Conservation (phyloP, 139 green algal species). For the Volvox reticuliferus region DNA sequence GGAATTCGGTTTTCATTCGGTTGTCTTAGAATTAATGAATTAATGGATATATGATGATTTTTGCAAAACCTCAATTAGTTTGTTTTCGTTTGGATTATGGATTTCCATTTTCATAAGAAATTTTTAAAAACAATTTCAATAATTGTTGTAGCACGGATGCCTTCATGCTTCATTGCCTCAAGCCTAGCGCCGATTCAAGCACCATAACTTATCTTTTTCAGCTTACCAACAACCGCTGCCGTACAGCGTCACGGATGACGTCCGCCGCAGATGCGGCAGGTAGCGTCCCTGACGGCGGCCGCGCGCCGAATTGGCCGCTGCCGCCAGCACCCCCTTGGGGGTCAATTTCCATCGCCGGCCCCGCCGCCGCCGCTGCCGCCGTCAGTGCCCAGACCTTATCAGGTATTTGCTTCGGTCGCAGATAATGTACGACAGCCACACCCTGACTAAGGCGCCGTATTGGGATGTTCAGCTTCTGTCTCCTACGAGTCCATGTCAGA, state of each 20-base stretch:
- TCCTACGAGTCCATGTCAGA: not conserved
- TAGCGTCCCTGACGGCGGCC: not conserved
- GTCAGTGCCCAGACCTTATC: not conserved
- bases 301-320: not conserved
- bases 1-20: not conserved
- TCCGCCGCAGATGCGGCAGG: not conserved
- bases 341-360: not conserved
- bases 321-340: not conserved
- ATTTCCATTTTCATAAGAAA: not conserved
- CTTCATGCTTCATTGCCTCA: no score
- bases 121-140: not conserved
- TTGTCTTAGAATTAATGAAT: no score
- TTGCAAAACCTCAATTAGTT: no score
- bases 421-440: not conserved
- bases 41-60: not conserved
- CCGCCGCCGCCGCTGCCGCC: not conserved
- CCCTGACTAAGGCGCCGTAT: not conserved
- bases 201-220: not conserved
- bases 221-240: not conserved
- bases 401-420: not conserved
- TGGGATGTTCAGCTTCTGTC: not conserved
- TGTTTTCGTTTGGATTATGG: not conserved
- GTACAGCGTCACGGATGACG: not conserved
- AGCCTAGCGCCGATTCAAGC: no score
- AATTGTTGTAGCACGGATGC: not conserved